Evolutionary conservation across 2,329 filamentous ascomycete species (phyloP).

Genomic region (Fusarium sarcochroum): DNA sequence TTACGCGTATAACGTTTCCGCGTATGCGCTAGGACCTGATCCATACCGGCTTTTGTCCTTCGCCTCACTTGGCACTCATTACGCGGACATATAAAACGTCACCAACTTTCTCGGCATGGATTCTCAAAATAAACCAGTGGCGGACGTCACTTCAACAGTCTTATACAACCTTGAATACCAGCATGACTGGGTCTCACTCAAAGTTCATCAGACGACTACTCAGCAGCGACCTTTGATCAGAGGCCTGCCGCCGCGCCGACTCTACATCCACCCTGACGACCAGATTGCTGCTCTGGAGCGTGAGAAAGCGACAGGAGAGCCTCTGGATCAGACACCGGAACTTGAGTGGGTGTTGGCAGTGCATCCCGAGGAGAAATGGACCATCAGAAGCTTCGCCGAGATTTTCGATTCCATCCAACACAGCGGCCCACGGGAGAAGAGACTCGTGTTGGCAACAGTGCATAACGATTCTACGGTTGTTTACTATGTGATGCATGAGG

Average conservation of each 20-base stretch:
- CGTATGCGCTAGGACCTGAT: slow-evolving; percentile 13
- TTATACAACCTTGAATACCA: slow-evolving; percentile 80
- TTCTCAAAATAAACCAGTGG: slow-evolving; percentile 27
- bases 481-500: slow-evolving; percentile 88
- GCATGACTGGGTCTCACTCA: slow-evolving; percentile 79
- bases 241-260: slow-evolving; percentile 78
- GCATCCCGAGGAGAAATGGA: slow-evolving; percentile 81
- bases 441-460: slow-evolving; percentile 80
- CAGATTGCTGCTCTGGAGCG: slow-evolving; percentile 79
- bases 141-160: slow-evolving; percentile 62
- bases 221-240: slow-evolving; percentile 73
- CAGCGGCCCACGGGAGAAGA: slow-evolving; percentile 69
- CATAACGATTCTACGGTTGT: slow-evolving; percentile 87
- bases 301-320: slow-evolving; percentile 63
- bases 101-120: slow-evolving; percentile 30
- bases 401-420: slow-evolving; percentile 76
- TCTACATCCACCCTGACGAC: slow-evolving; percentile 87
- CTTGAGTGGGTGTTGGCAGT: slow-evolving; percentile 84
- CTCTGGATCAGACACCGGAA: slow-evolving; percentile 66
- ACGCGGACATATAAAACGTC: slow-evolving; percentile 9
- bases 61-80: slow-evolving; percentile 17
- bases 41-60: background rate
- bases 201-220: slow-evolving; percentile 63
- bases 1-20: slow-evolving; percentile 12
- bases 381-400: slow-evolving; percentile 73